These are phyloP conservation scores for Croton setiger DNA, from an alignment of 441 rosid genomes.

Conservation along the genomic window DNA sequence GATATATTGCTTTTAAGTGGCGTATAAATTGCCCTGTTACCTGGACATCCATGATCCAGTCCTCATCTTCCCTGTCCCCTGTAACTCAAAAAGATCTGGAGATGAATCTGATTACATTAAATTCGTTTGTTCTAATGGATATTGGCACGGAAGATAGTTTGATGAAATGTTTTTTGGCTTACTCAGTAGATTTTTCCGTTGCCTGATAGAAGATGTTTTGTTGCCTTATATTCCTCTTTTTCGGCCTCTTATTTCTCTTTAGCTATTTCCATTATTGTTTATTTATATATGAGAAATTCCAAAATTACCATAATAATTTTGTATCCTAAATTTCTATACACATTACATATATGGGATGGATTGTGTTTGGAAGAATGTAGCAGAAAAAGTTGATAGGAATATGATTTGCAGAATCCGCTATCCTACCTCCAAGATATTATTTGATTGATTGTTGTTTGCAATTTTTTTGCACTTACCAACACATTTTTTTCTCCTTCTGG, in stretches of 20 bases:
- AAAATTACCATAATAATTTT: no score
- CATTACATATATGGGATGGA: no score
- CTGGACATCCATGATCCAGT: no score
- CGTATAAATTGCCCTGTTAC: no score
- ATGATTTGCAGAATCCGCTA: not conserved
- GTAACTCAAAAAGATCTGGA: not conserved
- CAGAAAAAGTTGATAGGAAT: no score
- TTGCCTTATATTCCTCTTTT: not conserved
- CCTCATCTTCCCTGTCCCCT: no score
- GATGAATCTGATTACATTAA: not conserved
- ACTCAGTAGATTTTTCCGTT: not conserved
- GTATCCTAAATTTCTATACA: no score
- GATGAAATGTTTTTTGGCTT: not conserved
- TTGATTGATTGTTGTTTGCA: not conserved
- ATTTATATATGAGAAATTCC: no score
- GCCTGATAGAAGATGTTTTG: not conserved
- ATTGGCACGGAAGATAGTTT: not conserved
- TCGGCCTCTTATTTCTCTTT: not conserved
- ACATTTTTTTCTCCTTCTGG: not conserved
- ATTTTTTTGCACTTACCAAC: not conserved
- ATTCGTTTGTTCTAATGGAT: slow-evolving; percentile 7
- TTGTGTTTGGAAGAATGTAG: no score
- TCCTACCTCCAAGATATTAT: not conserved
- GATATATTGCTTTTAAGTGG: not conserved
- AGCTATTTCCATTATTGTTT: no score